Evolutionary conservation across 768 basidiomycete species (phyloP).

Genomic region (Psilocybe subaeruginosa): DNA sequence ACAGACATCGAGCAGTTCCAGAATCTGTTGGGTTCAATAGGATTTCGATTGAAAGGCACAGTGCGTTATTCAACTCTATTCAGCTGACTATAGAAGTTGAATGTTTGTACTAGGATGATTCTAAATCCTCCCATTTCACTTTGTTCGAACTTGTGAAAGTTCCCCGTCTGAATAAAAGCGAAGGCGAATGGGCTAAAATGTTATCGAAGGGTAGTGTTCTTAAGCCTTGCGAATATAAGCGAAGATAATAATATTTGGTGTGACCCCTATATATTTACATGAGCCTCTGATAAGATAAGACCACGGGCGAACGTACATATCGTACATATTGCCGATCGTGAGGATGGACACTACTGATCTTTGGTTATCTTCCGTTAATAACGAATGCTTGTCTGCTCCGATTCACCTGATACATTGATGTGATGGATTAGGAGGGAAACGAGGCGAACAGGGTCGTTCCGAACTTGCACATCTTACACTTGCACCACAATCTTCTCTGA

Average conservation of each 20-base stretch:
- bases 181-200: slow-evolving; percentile 64
- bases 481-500: background rate
- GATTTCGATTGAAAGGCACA: slow-evolving; percentile 74
- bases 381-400: background rate
- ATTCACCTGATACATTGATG: slow-evolving; percentile 7
- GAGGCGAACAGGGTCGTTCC: background rate
- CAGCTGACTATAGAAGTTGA: background rate
- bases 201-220: slow-evolving; percentile 57
- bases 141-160: slow-evolving; percentile 80
- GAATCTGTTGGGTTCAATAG: slow-evolving; percentile 62
- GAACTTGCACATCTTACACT: background rate
- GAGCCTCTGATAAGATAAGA: background rate
- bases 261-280: background rate
- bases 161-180: slow-evolving; percentile 43
- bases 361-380: background rate
- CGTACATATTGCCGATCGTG: background rate
- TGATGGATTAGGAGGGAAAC: background rate
- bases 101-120: slow-evolving; percentile 58
- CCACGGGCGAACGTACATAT: background rate
- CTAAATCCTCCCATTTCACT: slow-evolving; percentile 79
- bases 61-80: slow-evolving; percentile 37
- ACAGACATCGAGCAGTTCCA: slow-evolving; percentile 67
- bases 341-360: background rate
- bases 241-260: slow-evolving; percentile 47
- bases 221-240: slow-evolving; percentile 93